Percentiles rank a stretch among this genome's conserved stretches.
phyloP scores from a whole-genome alignment of 1,284 basidiomycete species.

The Somion occarium region DNA sequence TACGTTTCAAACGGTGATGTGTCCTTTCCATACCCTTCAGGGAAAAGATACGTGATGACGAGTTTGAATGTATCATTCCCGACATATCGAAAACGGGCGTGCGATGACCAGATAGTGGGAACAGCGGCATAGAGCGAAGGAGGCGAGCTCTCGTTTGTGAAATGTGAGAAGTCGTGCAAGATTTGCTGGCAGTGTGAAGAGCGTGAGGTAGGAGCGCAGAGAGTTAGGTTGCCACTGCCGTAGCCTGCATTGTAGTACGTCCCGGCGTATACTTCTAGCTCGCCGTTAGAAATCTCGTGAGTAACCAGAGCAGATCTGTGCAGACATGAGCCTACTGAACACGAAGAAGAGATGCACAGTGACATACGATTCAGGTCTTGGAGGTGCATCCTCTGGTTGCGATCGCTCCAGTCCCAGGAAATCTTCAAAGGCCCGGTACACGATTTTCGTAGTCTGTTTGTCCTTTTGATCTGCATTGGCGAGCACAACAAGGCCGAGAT shows the following conservation, averaged over 20 bases:
- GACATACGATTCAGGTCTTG: too few species aligned
- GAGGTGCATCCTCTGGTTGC: too few species aligned
- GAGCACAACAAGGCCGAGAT: slow-evolving; percentile 36
- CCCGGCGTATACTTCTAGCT: slow-evolving; percentile 6
- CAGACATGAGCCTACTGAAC: too few species aligned
- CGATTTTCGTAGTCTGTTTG: slow-evolving; percentile 23
- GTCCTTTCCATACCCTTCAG: slow-evolving; percentile 22
- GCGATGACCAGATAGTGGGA: slow-evolving; percentile 21
- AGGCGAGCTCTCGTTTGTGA: neutral
- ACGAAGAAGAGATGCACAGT: too few species aligned
- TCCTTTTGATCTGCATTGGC: slow-evolving; percentile 38
- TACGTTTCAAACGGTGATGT: slow-evolving; percentile 21
- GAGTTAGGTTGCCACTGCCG: slow-evolving; percentile 1
- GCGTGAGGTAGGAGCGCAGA: slow-evolving; percentile 9
- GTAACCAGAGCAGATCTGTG: too few species aligned
- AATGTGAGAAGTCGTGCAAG: slow-evolving; percentile 1
- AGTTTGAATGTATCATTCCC: slow-evolving; percentile 16
- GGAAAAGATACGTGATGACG: slow-evolving; percentile 18
- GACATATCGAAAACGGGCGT: slow-evolving; percentile 18
- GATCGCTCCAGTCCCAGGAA: slow-evolving; percentile 10
- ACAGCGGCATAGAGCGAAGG: slow-evolving; percentile 16
- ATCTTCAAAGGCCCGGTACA: slow-evolving; percentile 15
- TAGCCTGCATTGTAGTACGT: slow-evolving; percentile 10
- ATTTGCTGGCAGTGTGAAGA: slow-evolving; percentile 7
- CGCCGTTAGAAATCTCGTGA: neutral